Evolutionary conservation across 1,284 basidiomycete species (phyloP).

Genomic region (Microbotryomycetes sp.): DNA sequence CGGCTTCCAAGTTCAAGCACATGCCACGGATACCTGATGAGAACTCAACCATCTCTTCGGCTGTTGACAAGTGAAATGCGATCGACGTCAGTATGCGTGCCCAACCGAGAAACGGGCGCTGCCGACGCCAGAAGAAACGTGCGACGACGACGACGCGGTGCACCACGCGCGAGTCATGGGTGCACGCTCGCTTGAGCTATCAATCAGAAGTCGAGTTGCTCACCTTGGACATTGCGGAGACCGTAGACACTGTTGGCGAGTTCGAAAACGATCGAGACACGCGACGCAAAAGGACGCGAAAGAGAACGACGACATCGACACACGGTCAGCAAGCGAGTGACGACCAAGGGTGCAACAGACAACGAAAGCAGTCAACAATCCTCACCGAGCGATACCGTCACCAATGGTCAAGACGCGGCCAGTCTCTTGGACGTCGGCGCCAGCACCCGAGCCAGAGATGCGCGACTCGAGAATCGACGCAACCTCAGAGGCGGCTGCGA

Average conservation of each 20-base stretch:
- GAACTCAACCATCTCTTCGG: slow-evolving; percentile 99
- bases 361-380: not conserved
- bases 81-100: slow-evolving; percentile 2
- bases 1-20: slow-evolving; percentile 98
- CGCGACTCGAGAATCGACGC: slow-evolving; percentile 98
- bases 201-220: slow-evolving; percentile 23
- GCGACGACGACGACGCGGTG: not conserved
- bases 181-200: not conserved
- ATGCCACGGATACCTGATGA: slow-evolving; percentile 75
- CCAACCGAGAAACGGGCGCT: too few relatives aligned
- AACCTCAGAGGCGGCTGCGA: slow-evolving; percentile 91
- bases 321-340: not conserved
- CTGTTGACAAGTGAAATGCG: slow-evolving; percentile 45
- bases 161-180: not conserved
- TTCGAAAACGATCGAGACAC: slow-evolving; percentile 8
- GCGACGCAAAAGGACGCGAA: not conserved
- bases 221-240: slow-evolving; percentile 76
- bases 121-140: not conserved
- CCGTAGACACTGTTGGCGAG: slow-evolving; percentile 67
- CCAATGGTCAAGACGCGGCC: slow-evolving; percentile 98
- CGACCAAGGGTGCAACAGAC: not conserved
- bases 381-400: slow-evolving; percentile 87
- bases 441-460: slow-evolving; percentile 84
- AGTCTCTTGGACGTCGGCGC: slow-evolving; percentile 96
- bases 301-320: slow-evolving; percentile 2